Conservation (phyloP, 1,284 basidiomycete genomes). For the Fistulinella staudtii region DNA sequence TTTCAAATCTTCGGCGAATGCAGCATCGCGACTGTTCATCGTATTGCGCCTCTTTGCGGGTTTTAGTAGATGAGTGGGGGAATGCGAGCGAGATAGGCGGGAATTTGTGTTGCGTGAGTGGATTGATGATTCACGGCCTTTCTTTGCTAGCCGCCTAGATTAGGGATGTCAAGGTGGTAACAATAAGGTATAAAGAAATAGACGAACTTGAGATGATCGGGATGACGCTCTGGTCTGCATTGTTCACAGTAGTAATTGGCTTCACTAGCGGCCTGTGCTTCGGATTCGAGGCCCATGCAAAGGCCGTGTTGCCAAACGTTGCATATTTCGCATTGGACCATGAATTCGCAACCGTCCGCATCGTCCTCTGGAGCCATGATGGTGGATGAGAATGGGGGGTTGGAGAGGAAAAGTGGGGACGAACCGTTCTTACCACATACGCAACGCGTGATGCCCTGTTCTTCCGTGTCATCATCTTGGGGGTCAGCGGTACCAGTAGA, state of each 20-base stretch:
- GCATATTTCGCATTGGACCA: conserved; percentile 97
- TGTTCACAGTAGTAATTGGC: conserved; percentile 93
- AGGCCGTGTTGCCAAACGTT: conserved; percentile 98
- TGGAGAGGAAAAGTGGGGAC: conserved; percentile 28
- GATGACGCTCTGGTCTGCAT: conserved; percentile 86
- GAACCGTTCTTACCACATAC: conserved; percentile 87
- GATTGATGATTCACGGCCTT: conserved; percentile 60
- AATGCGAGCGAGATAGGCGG: conserved; percentile 72
- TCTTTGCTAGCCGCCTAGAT: conserved; percentile 57
- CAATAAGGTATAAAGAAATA: conserved; percentile 2
- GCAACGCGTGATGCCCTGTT: conserved; percentile 88
- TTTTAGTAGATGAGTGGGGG: conserved; percentile 55
- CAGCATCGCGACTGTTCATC: conserved; percentile 96
- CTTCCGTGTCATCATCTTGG: conserved; percentile 58
- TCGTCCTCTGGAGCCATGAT: conserved; percentile 56
- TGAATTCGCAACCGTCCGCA: conserved; percentile 80
- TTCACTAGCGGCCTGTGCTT: conserved; percentile 76
- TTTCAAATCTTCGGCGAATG: conserved; percentile 84
- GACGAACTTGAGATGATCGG: conserved; percentile 70
- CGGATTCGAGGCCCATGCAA: conserved; percentile 91
- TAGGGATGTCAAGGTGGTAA: conserved; percentile 9
- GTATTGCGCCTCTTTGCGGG: conserved; percentile 85
- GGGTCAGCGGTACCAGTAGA: conserved; percentile 38
- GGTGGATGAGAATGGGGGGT: conserved; percentile 15
- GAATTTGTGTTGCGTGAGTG: conserved; percentile 50